Evolutionary conservation across 805 yeast genomes (phyloP), one percentile per base, ranked within the genome.

Genomic region (Blastobotrys terrestris): DNA sequence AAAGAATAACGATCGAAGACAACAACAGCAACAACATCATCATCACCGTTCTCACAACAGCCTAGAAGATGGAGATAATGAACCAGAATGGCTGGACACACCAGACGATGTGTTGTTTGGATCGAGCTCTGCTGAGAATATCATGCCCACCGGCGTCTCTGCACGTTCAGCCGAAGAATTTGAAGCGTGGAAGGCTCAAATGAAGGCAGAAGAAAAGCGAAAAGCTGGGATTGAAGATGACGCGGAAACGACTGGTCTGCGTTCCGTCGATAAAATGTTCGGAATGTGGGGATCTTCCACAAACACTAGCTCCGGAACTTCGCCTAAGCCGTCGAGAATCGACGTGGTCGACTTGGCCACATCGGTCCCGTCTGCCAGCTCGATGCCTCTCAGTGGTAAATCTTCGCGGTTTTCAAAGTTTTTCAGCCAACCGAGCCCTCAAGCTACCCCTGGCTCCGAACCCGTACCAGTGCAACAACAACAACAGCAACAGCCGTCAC

Each of bases 111-210:
- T 14, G 42, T 31, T 50, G 53, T 41, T 15, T 16, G 51, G 21
- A 15, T n/a, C n/a, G n/a, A 40, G 16, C 20, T 18, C 35, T 18
- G 19, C 35, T 46, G 48, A 20, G 48, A 48, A 8, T 42, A 52
- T n/a, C 41, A 31, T 3, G 52, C 53, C 26, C 16, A n/a, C 19
- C 35, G 49, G 35, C 44, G 20, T 35, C 61, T 61, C 68, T 2
- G 57, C 35, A 11, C 35, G 35, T 11, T 26, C 35, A 26, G 35
- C 61, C n/a, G 57, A 59, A 45, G 67, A 63, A 35, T 63, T 65
- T 55, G 65, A 65, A 48, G 60, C 61, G 18, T 65, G 69, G 69
- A 65, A 62, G 46, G 66, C 63, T 1, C 55, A 54, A 41, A 63
- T 60, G 67, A 58, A 56, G 39, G 63, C 63, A 5, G 52, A 55